Evolutionary conservation across 1,284 basidiomycete species (phyloP), one percentile per base, ranked within the genome.

Genomic region (Sanghuangporus baumii): DNA sequence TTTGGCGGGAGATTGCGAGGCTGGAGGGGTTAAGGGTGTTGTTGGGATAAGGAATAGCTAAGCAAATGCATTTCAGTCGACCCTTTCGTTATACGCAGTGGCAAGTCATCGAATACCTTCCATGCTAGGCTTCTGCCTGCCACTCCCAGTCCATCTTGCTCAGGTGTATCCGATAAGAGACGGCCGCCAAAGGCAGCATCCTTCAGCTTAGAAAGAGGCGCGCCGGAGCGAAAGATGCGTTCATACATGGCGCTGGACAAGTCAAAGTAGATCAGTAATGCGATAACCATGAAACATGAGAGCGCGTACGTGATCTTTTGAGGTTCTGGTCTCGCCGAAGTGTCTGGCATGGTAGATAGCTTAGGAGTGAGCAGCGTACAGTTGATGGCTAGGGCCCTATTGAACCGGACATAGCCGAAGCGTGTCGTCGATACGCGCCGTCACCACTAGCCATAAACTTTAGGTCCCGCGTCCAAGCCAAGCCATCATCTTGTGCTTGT

Each of bases 91-190:
- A 56, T 38, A 50, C 14, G 5, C 16, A 51, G 40, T 37, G 41
- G 14, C 36, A 38, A 18, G 50, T 46, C 34, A 48, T 23, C 43
- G 40, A 31, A 20, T 48, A 87, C 89, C 85, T 91, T 93, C 89
- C 90, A 93, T 57, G 83, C 85, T 63, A 93, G 73, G 72, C 89
- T 91, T 68, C 89, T 79, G 18, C 89, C 89, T 62, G 80, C 73
- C 12, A 88, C 75, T 47, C 80, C 82, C 12, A 58, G 37, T 3
- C 37, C 20, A 40, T 79, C 72, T 8, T 69, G 70, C 57, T 74
- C 76, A 46, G 76, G 73, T 2, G 71, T 67, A 20, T 74, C 68
- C 57, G 74, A 71, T 65, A 88, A 81, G 23, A 92, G 71, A 18
- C 82, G 80, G 66, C 86, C 85, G 58, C 81, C 78, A 18, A 88